Percentiles rank a stretch among this genome's conserved stretches.
These are phyloP conservation scores for Curvularia sp. DNA, from an alignment of 2,329 filamentous ascomycete genomes.

Conservation along the genomic window DNA sequence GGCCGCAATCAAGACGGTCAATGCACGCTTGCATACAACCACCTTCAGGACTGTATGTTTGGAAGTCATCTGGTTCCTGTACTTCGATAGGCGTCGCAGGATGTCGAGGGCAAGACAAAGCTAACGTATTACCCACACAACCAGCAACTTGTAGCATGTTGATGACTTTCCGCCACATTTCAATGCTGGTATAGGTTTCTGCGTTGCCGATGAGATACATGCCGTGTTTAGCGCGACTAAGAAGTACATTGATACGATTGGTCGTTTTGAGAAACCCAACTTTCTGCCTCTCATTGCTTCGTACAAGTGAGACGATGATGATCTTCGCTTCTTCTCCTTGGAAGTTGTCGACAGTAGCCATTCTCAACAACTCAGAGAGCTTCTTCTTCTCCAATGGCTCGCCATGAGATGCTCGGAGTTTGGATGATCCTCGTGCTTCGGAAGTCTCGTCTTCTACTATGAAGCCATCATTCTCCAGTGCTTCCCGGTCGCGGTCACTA, in stretches of 20 bases:
- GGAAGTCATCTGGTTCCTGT: conserved; percentile 40
- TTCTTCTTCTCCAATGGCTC: conserved; percentile 34
- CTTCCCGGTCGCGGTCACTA: conserved; percentile 67
- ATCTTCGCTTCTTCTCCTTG: conserved; percentile 79
- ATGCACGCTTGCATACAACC: conserved; percentile 37
- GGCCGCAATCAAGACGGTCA: conserved; percentile 40
- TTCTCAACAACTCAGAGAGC: conserved; percentile 32
- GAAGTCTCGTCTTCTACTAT: conserved; percentile 1
- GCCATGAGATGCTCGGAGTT: conserved; percentile 13
- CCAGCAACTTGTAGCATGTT: conserved; percentile 54
- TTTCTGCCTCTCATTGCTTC: conserved; percentile 67
- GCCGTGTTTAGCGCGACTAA: conserved; percentile 71
- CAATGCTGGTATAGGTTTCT: conserved; percentile 62
- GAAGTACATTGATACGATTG: conserved; percentile 74
- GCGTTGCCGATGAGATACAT: conserved; percentile 76
- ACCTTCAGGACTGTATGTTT: conserved; percentile 39
- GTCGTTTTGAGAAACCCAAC: conserved; percentile 71
- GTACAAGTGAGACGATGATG: conserved; percentile 72
- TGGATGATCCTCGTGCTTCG: not conserved
- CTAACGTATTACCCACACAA: conserved; percentile 27
- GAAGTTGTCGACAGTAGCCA: conserved; percentile 77
- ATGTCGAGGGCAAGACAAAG: conserved; percentile 43
- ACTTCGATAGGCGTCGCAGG: conserved; percentile 33
- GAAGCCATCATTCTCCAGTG: conserved; percentile 52
- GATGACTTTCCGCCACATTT: conserved; percentile 70